These are phyloP conservation scores for Clitopilus passeckerianus DNA, from an alignment of 768 basidiomycete genomes.

Conservation along the genomic window DNA sequence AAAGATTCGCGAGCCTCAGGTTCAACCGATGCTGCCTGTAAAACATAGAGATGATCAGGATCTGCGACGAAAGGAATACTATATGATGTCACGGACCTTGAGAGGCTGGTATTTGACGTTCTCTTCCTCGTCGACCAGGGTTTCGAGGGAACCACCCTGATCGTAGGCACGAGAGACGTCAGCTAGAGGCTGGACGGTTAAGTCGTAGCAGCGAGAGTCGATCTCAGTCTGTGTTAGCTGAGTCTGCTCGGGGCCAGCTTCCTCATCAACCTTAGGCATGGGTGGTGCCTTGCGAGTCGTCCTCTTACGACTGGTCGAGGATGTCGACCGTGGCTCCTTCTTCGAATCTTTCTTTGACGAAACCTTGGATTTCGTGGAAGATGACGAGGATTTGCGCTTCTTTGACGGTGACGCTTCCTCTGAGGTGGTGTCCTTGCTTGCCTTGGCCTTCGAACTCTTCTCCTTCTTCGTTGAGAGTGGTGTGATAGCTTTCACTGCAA, in stretches of 20 bases:
- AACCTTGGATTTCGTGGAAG: slow-evolving; percentile 24
- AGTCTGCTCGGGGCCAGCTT: slow-evolving; percentile 26
- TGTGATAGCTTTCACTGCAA: slow-evolving; percentile 46
- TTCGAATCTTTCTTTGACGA: slow-evolving; percentile 29
- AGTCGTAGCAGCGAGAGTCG: slow-evolving; percentile 74
- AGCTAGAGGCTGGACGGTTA: slow-evolving; percentile 74
- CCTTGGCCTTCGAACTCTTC: slow-evolving; percentile 34
- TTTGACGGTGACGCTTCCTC: slow-evolving; percentile 32
- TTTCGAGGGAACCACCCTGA: slow-evolving; percentile 25
- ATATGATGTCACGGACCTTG: slow-evolving; percentile 35
- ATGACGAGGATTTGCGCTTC: slow-evolving; percentile 52
- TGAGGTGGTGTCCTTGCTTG: slow-evolving; percentile 23
- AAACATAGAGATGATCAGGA: slow-evolving; percentile 8
- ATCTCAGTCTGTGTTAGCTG: slow-evolving; percentile 46
- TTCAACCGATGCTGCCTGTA: slow-evolving; percentile 49
- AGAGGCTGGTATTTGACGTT: slow-evolving; percentile 34
- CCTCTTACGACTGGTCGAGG: slow-evolving; percentile 30
- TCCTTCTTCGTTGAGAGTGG: slow-evolving; percentile 34
- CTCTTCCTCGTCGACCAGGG: slow-evolving; percentile 25
- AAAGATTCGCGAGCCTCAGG: slow-evolving; percentile 57
- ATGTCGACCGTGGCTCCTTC: slow-evolving; percentile 29
- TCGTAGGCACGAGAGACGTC: slow-evolving; percentile 74
- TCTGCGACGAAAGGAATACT: neutral
- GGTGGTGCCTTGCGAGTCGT: slow-evolving; percentile 48
- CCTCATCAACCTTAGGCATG: slow-evolving; percentile 59